A percentile compares a stretch with the other conserved stretches of the same genome.
phyloP scores from a whole-genome alignment of 768 basidiomycete species.

The Boletus rubroflammeus region DNA sequence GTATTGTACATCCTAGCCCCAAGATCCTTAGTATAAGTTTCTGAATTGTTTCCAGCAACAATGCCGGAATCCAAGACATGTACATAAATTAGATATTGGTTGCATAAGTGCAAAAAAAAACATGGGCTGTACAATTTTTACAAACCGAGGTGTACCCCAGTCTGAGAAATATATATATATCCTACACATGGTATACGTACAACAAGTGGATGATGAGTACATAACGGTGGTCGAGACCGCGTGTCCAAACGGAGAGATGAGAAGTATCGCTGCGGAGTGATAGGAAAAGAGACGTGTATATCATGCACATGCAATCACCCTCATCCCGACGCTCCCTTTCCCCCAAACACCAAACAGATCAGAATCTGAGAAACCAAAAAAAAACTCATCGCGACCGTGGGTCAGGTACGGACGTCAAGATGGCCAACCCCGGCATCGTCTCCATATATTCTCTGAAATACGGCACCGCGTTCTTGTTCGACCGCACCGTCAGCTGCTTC shows the following conservation, averaged over 20 bases:
- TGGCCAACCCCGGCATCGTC: slow-evolving; percentile 19
- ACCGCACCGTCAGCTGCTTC: slow-evolving; percentile 23
- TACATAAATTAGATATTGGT: no score
- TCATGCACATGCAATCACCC: background rate
- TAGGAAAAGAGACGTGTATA: background rate
- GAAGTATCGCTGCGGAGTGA: background rate
- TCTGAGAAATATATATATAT: background rate
- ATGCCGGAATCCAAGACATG: no score
- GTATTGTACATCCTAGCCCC: no score
- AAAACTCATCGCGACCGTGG: background rate
- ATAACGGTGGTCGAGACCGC: no score
- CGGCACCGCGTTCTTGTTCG: slow-evolving; percentile 18
- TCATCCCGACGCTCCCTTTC: background rate
- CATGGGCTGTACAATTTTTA: no score
- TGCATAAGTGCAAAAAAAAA: no score
- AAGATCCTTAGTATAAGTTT: no score
- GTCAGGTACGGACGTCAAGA: slow-evolving; percentile 10
- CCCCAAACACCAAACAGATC: background rate
- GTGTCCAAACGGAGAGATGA: background rate
- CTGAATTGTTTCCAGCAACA: no score
- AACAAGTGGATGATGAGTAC: background rate
- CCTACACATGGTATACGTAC: background rate
- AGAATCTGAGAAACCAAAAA: background rate
- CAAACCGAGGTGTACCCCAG: no score
- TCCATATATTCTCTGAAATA: slow-evolving; percentile 24